These are phyloP conservation scores for Cylindrodendrum hubeiense DNA, from an alignment of 2,329 filamentous ascomycete species.

Conservation along the genomic window DNA sequence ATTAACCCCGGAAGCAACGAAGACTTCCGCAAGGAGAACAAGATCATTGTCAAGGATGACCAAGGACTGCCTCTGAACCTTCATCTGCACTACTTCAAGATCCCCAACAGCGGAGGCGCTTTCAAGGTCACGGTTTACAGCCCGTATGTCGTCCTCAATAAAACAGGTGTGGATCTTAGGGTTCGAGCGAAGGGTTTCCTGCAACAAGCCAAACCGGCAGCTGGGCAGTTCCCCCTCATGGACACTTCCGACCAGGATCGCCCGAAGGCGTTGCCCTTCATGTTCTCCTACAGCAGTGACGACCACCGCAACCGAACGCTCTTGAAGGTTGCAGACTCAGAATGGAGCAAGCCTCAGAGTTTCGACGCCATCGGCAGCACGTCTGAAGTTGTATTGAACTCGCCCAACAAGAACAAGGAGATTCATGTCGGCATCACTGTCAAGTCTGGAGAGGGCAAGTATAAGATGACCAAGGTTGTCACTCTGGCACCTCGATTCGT, in stretches of 20 bases:
- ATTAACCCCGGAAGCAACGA: slow-evolving; percentile 91
- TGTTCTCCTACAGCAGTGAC: slow-evolving; percentile 93
- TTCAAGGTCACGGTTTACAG: slow-evolving; percentile 97
- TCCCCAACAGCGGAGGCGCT: slow-evolving; percentile 92
- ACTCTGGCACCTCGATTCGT: slow-evolving; percentile 94
- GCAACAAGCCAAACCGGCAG: slow-evolving; percentile 83
- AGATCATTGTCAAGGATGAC: slow-evolving; percentile 85
- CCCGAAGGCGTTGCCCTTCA: slow-evolving; percentile 86
- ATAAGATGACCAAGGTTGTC: slow-evolving; percentile 96
- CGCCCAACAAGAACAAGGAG: slow-evolving; percentile 77
- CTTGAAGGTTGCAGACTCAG: slow-evolving; percentile 88
- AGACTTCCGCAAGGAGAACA: slow-evolving; percentile 88
- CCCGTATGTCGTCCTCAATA: slow-evolving; percentile 94
- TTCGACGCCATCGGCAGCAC: slow-evolving; percentile 97
- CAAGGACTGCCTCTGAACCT: slow-evolving; percentile 84
- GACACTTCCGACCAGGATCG: slow-evolving; percentile 64
- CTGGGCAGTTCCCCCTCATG: slow-evolving; percentile 78
- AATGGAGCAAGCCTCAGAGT: slow-evolving; percentile 97
- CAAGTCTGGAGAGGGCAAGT: slow-evolving; percentile 93
- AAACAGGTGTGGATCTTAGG: slow-evolving; percentile 89
- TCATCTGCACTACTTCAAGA: slow-evolving; percentile 89
- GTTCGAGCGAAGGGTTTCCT: slow-evolving; percentile 91
- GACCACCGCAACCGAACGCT: slow-evolving; percentile 93
- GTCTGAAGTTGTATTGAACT: slow-evolving; percentile 86
- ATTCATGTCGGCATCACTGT: slow-evolving; percentile 93